Evolutionary conservation across 208 protist genomes (phyloP).

Genomic region (Trypanosoma scelopori): DNA sequence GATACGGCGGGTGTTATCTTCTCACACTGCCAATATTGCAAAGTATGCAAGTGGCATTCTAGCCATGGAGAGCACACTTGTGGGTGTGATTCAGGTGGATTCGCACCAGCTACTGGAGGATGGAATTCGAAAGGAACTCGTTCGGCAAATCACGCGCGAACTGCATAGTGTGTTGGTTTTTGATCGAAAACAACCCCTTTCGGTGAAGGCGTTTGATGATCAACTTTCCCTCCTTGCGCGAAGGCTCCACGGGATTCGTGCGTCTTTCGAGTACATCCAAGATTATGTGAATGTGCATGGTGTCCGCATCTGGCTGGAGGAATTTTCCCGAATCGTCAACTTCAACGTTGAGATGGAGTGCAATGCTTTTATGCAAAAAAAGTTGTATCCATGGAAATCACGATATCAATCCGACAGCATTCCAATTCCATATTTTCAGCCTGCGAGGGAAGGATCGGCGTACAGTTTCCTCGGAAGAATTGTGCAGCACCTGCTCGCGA

Average conservation of each 20-base stretch:
- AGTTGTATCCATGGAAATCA: constrained; percentile 88
- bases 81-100: constrained; percentile 97
- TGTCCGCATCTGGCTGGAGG: constrained; percentile 96
- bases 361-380: constrained; percentile 94
- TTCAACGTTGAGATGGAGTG: constrained; percentile 98
- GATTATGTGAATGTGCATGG: constrained; percentile 98
- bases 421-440: constrained; percentile 91
- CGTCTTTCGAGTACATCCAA: constrained; percentile 97
- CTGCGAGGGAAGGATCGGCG: constrained; percentile 29
- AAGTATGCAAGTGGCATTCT: constrained; percentile 97
- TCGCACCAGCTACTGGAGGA: constrained; percentile 97
- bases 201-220: constrained; percentile 54
- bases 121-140: constrained; percentile 95
- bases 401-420: constrained; percentile 92
- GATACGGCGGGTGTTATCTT: constrained; percentile 81
- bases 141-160: constrained; percentile 74
- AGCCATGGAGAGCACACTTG: constrained; percentile 97
- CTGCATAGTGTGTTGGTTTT: constrained; percentile 75
- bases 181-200: constrained; percentile 37
- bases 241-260: constrained; percentile 88
- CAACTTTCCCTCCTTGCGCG: constrained; percentile 72
- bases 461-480: constrained; percentile 94
- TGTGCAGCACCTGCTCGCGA: constrained; percentile 83
- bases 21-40: constrained; percentile 89
- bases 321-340: constrained; percentile 95